Evolutionary conservation across 257 asterid genomes (phyloP).

Genomic region (Linaria vulgaris): DNA sequence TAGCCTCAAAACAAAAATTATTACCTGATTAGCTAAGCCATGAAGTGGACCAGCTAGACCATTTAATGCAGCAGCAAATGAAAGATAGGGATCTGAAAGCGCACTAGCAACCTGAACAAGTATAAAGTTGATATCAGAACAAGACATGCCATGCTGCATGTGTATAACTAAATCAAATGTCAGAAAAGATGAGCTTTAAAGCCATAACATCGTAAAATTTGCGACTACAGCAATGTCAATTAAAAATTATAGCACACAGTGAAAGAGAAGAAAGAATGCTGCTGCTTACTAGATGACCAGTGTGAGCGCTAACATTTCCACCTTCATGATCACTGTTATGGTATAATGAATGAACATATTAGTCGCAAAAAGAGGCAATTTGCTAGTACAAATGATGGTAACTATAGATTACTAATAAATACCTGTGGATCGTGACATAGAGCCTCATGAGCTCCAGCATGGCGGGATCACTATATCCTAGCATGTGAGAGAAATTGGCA

Average conservation of each 20-base stretch:
- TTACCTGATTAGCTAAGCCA: conserved; percentile 99
- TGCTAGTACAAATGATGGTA: no score
- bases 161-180: neutral
- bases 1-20: conserved; percentile 14
- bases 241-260: conserved; percentile 3
- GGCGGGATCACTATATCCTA: conserved; percentile 81
- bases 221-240: conserved; percentile 11
- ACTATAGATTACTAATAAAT: conserved; percentile 4
- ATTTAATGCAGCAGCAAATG: conserved; percentile 97
- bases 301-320: conserved; percentile 99
- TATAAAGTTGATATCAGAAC: conserved; percentile 19
- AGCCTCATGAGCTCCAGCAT: conserved; percentile 98
- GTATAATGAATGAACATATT: conserved; percentile 13
- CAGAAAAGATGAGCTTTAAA: conserved; percentile 6
- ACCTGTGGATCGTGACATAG: conserved; percentile 92
- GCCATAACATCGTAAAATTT: conserved; percentile 3
- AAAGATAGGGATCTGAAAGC: conserved; percentile 97
- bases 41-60: conserved; percentile 99
- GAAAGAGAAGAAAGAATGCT: conserved; percentile 7
- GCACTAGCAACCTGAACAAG: conserved; percentile 89
- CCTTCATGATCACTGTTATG: conserved; percentile 96
- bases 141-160: conserved; percentile 13
- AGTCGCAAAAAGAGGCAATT: conserved; percentile 12
- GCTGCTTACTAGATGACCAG: conserved; percentile 89
- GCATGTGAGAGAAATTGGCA: conserved; percentile 93